phyloP scores from a whole-genome alignment of 257 asterid species.

The Osmanthus fragrans region DNA sequence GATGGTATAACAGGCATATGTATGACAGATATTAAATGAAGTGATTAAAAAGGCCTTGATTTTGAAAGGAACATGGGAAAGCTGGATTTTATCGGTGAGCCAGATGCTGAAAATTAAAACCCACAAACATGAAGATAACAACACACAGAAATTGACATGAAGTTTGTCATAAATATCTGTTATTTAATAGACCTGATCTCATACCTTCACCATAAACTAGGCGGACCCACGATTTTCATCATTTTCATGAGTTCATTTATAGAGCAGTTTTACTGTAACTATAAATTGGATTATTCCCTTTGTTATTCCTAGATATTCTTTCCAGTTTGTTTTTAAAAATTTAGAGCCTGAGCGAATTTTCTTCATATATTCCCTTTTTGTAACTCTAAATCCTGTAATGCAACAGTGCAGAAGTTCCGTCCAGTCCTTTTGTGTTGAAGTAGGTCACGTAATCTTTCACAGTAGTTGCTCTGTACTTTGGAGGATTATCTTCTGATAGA shows the following conservation, averaged over 20 bases:
- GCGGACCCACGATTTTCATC: background rate
- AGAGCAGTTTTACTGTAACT: background rate
- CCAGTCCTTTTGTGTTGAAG: conserved; percentile 44
- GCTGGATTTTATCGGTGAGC: background rate
- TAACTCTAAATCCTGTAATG: conserved; percentile 34
- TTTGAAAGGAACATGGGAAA: background rate
- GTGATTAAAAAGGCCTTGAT: background rate
- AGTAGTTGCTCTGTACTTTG: conserved; percentile 39
- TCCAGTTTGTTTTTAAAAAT: background rate
- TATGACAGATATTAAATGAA: too few species aligned
- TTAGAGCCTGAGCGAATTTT: background rate
- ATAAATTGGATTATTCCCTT: background rate
- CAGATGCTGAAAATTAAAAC: background rate
- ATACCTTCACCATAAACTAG: background rate
- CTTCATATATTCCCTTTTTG: background rate
- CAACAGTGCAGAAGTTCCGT: conserved; percentile 47
- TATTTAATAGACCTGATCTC: background rate
- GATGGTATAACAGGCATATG: too few species aligned
- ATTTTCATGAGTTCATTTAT: background rate
- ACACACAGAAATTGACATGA: background rate
- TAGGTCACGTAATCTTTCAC: conserved; percentile 35
- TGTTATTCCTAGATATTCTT: too few species aligned
- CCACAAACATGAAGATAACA: too few species aligned
- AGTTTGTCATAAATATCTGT: background rate
- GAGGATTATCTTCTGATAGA: conserved; percentile 51